Evolutionary conservation across 208 protist genomes (phyloP).

Genomic region (Perkinsela sp.): DNA sequence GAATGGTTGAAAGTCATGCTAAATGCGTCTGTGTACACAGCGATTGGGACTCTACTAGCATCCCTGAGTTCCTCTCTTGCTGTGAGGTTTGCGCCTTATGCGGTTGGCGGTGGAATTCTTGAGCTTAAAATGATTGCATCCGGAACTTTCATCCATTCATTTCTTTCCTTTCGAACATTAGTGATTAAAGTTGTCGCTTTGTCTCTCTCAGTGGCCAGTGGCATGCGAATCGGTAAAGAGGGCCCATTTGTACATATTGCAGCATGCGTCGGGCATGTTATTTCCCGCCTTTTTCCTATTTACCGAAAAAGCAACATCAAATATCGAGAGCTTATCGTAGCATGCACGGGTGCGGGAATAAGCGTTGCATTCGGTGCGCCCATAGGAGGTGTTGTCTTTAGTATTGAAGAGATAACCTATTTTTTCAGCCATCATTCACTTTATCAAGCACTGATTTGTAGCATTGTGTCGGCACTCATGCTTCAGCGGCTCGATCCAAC

Average conservation of each 20-base stretch:
- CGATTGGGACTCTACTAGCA: neutral
- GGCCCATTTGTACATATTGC: slow-evolving; percentile 61
- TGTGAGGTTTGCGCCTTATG: slow-evolving; percentile 20
- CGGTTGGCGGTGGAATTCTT: slow-evolving; percentile 38
- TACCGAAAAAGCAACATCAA: slow-evolving; percentile 19
- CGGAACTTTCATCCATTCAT: slow-evolving; percentile 6
- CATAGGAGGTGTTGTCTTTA: slow-evolving; percentile 36
- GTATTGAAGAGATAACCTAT: slow-evolving; percentile 34
- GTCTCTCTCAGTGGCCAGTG: slow-evolving; percentile 1
- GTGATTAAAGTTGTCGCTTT: slow-evolving; percentile 7
- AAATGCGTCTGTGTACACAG: neutral
- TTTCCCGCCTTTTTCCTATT: slow-evolving; percentile 19
- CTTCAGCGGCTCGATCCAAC: slow-evolving; percentile 29
- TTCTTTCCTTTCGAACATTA: slow-evolving; percentile 6
- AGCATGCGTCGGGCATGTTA: slow-evolving; percentile 25
- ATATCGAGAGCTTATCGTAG: slow-evolving; percentile 25
- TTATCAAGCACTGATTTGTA: slow-evolving; percentile 51
- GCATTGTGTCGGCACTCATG: slow-evolving; percentile 35
- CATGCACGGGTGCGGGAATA: slow-evolving; percentile 25
- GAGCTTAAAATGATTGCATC: slow-evolving; percentile 62
- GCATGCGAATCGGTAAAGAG: slow-evolving; percentile 18
- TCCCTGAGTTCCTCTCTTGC: slow-evolving; percentile 4
- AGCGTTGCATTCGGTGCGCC: slow-evolving; percentile 39
- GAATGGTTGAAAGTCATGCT: neutral
- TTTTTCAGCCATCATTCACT: slow-evolving; percentile 54